Evolutionary conservation across 495 filamentous ascomycete species (phyloP).

Genomic region (Trichocladium antarcticum): DNA sequence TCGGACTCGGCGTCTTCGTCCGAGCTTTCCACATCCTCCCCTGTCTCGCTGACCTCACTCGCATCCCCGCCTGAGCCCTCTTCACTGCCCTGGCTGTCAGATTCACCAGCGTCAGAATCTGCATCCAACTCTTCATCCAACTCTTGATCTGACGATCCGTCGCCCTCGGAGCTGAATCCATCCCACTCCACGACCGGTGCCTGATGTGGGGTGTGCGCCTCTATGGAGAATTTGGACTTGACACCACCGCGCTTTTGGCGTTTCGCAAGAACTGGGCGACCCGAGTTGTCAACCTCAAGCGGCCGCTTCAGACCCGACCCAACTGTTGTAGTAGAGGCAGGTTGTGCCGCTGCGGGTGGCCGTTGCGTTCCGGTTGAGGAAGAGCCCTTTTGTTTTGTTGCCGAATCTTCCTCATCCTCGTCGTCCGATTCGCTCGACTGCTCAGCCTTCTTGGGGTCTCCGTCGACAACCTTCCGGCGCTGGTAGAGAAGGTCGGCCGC

Average conservation of each 20-base stretch:
- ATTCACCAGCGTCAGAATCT: constrained; percentile 12
- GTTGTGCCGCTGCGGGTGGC: background rate
- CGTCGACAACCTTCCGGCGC: constrained; percentile 12
- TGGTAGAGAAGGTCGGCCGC: constrained; percentile 29
- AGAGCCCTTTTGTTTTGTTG: constrained; percentile 1
- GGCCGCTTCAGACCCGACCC: constrained; percentile 84
- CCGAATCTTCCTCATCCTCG: constrained; percentile 12
- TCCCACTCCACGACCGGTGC: constrained; percentile 30
- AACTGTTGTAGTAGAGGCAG: constrained; percentile 20
- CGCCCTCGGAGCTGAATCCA: constrained; percentile 25
- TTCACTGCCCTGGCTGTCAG: constrained; percentile 8
- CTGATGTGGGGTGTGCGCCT: constrained; percentile 14
- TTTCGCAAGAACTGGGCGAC: constrained; percentile 71
- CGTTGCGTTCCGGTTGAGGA: background rate
- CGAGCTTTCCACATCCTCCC: constrained; percentile 23
- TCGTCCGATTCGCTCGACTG: constrained; percentile 25
- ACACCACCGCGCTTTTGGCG: constrained; percentile 44
- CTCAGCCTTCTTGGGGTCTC: constrained; percentile 9
- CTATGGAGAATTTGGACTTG: constrained; percentile 33
- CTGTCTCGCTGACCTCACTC: constrained; percentile 8
- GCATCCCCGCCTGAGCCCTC: constrained; percentile 17
- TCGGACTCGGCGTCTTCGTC: constrained; percentile 22
- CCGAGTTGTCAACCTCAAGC: constrained; percentile 63
- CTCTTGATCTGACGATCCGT: constrained; percentile 12
- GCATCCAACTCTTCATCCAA: constrained; percentile 18